Evolutionary conservation across 2,329 filamentous ascomycete genomes (phyloP), one percentile per base, ranked within the genome.

Genomic region (Pseudogymnoascus sp.): DNA sequence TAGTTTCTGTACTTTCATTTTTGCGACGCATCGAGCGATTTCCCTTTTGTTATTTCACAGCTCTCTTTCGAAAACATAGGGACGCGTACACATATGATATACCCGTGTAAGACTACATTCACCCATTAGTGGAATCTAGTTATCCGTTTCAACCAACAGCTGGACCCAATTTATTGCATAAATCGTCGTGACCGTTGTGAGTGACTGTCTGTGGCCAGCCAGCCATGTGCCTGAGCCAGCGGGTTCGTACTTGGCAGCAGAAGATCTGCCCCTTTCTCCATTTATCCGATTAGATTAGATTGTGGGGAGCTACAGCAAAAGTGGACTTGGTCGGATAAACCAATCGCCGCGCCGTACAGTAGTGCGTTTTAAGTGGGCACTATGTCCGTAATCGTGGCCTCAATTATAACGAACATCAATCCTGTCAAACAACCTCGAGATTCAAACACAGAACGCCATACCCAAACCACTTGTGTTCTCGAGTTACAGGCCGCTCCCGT

Each of bases 11-110:
- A 56, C 50, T 56, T 56, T 56, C 50, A 56, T 56, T 56, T 56
- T 33, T 56, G 50, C 50, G 50, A 56, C 50, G 29, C 50, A 56
- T 56, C 50, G 29, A 56, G 50, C 50, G 50, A 56, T 42, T 60
- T 60, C 38, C 59, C 23, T 40, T 59, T 38, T 60, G 59, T 60
- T 31, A 40, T 60, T 60, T 60, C 59, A 42, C 35, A 26, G 59
- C 26, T 60, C 59, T 60, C 59, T 38, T 60, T 60, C 59, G 23
- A 60, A 42, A 60, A 42, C 38, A 60, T 60, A 60, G 33, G 59
- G 59, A 60, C 59, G 59, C 59, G 59, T 38, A 60, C 33, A 60
- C 59, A 60, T 60, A 60, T 40, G 59, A 60, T 56, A 60, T 60
- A 60, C 59, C 59, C 59, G 59, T 60, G 59, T 60, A 60, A 60